phyloP scores from a whole-genome alignment of 345 rosid species.

The Dimocarpus longan region DNA sequence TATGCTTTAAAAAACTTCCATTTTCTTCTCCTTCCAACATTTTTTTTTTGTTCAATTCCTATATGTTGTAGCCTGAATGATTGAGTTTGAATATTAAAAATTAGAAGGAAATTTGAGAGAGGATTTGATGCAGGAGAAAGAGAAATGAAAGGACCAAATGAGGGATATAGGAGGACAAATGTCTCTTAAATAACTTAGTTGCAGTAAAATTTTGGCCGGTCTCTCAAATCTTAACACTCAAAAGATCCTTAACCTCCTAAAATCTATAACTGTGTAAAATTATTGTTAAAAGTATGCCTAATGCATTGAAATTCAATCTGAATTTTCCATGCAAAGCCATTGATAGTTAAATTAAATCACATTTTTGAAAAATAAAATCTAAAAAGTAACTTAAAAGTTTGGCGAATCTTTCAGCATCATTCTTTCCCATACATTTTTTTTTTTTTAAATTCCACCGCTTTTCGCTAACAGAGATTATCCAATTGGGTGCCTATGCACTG shows the following conservation, averaged over 20 bases:
- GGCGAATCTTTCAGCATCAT: not conserved
- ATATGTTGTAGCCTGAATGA: not conserved
- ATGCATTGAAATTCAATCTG: not conserved
- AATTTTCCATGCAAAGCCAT: not conserved
- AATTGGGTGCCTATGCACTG: not conserved
- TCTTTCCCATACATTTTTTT: not conserved
- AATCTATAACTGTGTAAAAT: not conserved
- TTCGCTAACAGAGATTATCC: not conserved
- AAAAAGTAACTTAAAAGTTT: not conserved
- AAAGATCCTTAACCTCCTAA: not conserved
- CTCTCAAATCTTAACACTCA: not conserved
- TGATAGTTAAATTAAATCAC: not conserved
- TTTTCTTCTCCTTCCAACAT: not conserved
- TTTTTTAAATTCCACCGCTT: not conserved
- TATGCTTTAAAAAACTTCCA: not conserved
- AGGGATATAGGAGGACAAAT: not conserved
- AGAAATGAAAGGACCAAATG: not conserved
- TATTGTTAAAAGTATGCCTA: not conserved
- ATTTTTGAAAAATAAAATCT: not conserved
- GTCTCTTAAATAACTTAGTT: not conserved
- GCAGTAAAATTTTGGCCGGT: not conserved
- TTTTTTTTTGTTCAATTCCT: not conserved
- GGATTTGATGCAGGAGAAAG: not conserved
- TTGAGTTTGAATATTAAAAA: not conserved
- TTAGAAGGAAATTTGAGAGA: not conserved